Conservation (phyloP, 805 yeast species). For the Lachancea quebecensis region DNA sequence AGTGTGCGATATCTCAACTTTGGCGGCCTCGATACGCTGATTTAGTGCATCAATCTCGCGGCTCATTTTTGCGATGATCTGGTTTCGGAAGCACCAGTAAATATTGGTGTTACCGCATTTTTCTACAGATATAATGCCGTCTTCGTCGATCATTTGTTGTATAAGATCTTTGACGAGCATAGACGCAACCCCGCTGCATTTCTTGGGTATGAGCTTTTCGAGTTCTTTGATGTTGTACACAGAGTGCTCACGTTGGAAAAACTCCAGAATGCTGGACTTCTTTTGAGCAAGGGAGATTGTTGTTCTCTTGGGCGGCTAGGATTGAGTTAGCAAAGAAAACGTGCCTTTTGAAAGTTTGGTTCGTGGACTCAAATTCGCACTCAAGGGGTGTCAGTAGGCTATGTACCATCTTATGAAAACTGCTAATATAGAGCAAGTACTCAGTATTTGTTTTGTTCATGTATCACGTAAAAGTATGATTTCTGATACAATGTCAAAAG, state of each 20-base stretch:
- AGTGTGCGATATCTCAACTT: slow-evolving; percentile 8
- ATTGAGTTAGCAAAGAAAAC: background rate
- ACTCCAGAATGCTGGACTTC: slow-evolving; percentile 31
- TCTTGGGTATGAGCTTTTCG: slow-evolving; percentile 41
- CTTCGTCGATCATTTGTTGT: slow-evolving; percentile 43
- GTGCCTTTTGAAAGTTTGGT: no score
- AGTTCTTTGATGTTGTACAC: slow-evolving; percentile 46
- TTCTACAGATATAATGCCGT: slow-evolving; percentile 38
- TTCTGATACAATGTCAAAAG: no score
- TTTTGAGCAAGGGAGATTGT: slow-evolving; percentile 36
- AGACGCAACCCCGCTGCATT: slow-evolving; percentile 40
- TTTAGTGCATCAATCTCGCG: slow-evolving; percentile 10
- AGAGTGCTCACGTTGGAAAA: slow-evolving; percentile 36
- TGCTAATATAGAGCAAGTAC: no score
- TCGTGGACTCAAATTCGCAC: no score
- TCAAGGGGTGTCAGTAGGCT: no score
- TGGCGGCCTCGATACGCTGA: slow-evolving; percentile 11
- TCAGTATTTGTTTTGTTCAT: no score
- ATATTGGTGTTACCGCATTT: slow-evolving; percentile 50
- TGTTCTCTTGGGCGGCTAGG: slow-evolving; percentile 19
- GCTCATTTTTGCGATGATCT: slow-evolving; percentile 11
- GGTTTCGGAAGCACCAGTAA: slow-evolving; percentile 41
- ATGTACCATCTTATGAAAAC: no score
- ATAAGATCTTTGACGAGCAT: slow-evolving; percentile 49
- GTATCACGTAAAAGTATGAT: no score